These are phyloP conservation scores for Metarhizium humberi DNA, from an alignment of 2,329 filamentous ascomycete species.

Conservation along the genomic window DNA sequence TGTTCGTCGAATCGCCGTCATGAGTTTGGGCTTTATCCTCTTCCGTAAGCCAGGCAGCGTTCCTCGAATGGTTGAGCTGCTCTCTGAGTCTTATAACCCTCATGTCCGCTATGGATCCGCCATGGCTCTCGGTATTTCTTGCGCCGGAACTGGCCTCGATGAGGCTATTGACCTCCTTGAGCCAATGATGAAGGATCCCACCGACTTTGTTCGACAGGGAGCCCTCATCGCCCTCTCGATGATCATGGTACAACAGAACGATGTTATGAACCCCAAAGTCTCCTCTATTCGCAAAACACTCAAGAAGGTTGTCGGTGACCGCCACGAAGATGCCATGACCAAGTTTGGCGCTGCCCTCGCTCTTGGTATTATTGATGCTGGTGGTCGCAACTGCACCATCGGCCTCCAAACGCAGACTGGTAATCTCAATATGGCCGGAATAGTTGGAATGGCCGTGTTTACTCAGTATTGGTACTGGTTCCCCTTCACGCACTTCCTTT, in stretches of 20 bases:
- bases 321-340: conserved; percentile 98
- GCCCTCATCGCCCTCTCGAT: conserved; percentile 89
- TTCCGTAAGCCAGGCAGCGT: conserved; percentile 97
- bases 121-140: conserved; percentile 97
- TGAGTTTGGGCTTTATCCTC: conserved; percentile 96
- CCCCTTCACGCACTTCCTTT: conserved; percentile 94
- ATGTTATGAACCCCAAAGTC: conserved; percentile 97
- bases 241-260: conserved; percentile 99
- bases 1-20: conserved; percentile 88
- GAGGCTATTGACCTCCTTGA: conserved; percentile 95
- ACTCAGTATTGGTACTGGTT: conserved; percentile 99
- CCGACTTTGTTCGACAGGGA: conserved; percentile 95
- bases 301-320: conserved; percentile 86
- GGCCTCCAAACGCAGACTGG: conserved; percentile 95
- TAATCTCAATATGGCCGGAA: conserved; percentile 96
- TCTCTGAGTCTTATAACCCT: conserved; percentile 97
- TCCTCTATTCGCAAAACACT: conserved; percentile 83
- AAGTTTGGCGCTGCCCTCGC: conserved; percentile 95
- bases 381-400: conserved; percentile 96
- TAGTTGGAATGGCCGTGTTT: conserved; percentile 96
- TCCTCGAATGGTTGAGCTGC: conserved; percentile 94
- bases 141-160: conserved; percentile 88
- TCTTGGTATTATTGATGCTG: conserved; percentile 93
- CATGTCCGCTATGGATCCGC: conserved; percentile 96
- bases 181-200: conserved; percentile 99